A percentile compares a stretch with the other conserved stretches of the same genome.
Conservation (phyloP, 202 grass and related monocot species). For the Eragrostis tef region DNA sequence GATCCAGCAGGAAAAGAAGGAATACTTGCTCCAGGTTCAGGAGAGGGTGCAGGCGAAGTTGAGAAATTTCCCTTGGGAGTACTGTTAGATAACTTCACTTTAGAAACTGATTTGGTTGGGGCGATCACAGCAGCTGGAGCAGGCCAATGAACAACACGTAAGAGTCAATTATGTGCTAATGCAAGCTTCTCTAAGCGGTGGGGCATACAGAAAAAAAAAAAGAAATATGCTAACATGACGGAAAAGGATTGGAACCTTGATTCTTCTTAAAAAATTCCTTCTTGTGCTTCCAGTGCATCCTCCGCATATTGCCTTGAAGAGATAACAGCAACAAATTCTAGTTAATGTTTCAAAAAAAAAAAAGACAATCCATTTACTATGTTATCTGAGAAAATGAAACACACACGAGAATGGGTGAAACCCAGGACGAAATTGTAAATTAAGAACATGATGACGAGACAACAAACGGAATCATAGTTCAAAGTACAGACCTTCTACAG, state of each 20-base stretch:
- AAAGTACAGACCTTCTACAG: constrained; percentile 75
- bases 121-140: constrained; percentile 69
- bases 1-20: constrained; percentile 53
- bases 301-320: constrained; percentile 86
- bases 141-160: constrained; percentile 43
- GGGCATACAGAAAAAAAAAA: constrained; percentile 37
- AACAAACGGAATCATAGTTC: constrained; percentile 42
- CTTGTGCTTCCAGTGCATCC: constrained; percentile 80
- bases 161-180: constrained; percentile 36
- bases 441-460: constrained; percentile 34
- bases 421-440: constrained; percentile 23
- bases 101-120: constrained; percentile 80
- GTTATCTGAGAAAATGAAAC: not conserved
- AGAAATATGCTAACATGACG: constrained; percentile 32
- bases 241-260: constrained; percentile 63
- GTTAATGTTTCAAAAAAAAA: not conserved
- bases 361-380: constrained; percentile 40
- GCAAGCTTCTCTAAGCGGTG: not conserved
- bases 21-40: constrained; percentile 65
- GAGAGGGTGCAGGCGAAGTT: constrained; percentile 71
- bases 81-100: constrained; percentile 65
- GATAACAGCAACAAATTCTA: constrained; percentile 41
- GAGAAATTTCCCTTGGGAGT: constrained; percentile 58
- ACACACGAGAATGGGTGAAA: not conserved
- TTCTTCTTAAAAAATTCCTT: constrained; percentile 82